phyloP scores from a whole-genome alignment of 139 green algal species.

The Coelastrella sp. region DNA sequence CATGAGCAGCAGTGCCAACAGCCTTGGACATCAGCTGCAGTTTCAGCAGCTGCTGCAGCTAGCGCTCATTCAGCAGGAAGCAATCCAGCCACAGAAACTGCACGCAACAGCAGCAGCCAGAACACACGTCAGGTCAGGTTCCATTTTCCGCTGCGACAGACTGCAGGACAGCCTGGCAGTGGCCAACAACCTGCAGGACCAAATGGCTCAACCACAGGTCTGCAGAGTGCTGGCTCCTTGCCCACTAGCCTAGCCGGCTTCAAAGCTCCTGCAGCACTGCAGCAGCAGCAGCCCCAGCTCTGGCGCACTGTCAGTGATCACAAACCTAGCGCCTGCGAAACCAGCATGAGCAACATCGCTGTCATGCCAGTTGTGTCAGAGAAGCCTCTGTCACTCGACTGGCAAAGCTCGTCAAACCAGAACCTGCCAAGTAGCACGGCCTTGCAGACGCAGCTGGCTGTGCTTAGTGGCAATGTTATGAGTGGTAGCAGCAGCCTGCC shows the following conservation, averaged over 20 bases:
- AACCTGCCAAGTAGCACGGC: not conserved
- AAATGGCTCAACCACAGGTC: not conserved
- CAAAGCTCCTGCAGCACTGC: not conserved
- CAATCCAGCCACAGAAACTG: not conserved
- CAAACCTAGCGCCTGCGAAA: not conserved
- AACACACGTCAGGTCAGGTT: not conserved
- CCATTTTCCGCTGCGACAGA: not conserved
- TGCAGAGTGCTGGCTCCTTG: not conserved
- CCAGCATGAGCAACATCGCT: not conserved
- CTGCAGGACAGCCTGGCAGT: not conserved
- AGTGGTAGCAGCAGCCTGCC: slow-evolving; percentile 10
- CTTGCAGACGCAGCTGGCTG: not conserved
- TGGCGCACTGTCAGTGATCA: not conserved
- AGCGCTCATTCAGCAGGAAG: not conserved
- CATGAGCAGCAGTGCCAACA: not conserved
- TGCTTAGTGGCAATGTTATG: not conserved
- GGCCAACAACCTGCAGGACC: not conserved
- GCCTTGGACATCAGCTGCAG: not conserved
- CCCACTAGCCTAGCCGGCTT: not conserved
- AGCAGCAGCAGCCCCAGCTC: not conserved
- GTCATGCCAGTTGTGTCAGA: not conserved
- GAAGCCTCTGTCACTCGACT: not conserved
- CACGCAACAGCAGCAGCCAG: not conserved
- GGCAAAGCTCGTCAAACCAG: not conserved
- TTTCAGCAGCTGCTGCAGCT: not conserved